Evolutionary conservation across 768 basidiomycete genomes (phyloP), one percentile per base, ranked within the genome.

Genomic region (Macrolepiota fuliginosa): DNA sequence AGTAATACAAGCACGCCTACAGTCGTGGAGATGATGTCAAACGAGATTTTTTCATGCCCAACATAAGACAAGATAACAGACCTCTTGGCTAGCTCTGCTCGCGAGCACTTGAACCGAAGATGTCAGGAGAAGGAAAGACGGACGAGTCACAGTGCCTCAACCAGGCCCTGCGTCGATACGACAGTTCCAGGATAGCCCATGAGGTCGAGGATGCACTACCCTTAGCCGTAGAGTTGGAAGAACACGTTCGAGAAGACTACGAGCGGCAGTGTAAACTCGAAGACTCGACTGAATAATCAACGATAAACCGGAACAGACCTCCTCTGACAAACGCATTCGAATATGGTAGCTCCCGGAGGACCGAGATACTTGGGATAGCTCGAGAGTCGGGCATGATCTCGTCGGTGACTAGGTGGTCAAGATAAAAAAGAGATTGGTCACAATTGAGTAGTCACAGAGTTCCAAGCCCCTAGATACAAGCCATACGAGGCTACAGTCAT

Each of bases 171-270:
- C 2, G 91, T 91, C 1, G 83, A 84, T 46, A 92, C 82, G 64
- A 90, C 79, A 6, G 91, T 91, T 36, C 90, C 90, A n/a, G 90
- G 82, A 65, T 88, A 91, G 15, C 91, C 91, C 86, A 92, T 84
- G 60, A 92, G 77, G 71, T 90, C 89, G 70, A 90, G 92, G 24
- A 81, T 75, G 74, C 68, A 56, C 78, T 79, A 54, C 77, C 81
- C 69, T 84, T 83, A 42, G 82, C 78, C 9, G 78, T 77, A 2
- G 83, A 82, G 25, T 76, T 66, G 9, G 89, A 4, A 93, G 89
- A 27, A 91, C 85, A 36, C 91, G 89, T 70, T 92, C 90, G 6
- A 93, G 84, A 62, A 86, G 78, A 62, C 88, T 89, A 9, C 91
- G 91, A 9, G 76, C 84, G 13, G 90, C 82, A 58, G 85, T 80